phyloP scores from a whole-genome alignment of 129 eudicot genomes.

The Heracleum sosnowskyi region DNA sequence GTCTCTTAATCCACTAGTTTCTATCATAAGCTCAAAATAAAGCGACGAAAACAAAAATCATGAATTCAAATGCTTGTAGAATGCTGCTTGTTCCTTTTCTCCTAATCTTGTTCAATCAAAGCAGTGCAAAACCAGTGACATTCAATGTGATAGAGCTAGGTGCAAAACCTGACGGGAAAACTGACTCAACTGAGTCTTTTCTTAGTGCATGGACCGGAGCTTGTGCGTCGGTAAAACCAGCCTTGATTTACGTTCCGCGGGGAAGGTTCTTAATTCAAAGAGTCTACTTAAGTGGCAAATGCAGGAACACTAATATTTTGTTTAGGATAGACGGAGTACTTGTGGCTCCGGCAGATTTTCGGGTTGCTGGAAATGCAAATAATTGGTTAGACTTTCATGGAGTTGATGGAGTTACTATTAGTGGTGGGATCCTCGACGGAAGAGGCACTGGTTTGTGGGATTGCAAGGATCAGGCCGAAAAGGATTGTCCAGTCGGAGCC shows the following conservation, averaged over 20 bases:
- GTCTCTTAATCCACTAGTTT: background rate
- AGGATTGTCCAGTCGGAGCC: slow-evolving; percentile 54
- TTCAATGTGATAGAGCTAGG: slow-evolving; percentile 38
- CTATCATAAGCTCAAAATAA: background rate
- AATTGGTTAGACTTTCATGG: slow-evolving; percentile 40
- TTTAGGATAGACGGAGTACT: slow-evolving; percentile 54
- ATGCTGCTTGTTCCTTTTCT: slow-evolving; percentile 14
- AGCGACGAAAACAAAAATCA: slow-evolving; percentile 9
- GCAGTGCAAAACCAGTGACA: background rate
- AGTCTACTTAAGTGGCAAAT: slow-evolving; percentile 31
- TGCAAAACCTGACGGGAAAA: slow-evolving; percentile 54
- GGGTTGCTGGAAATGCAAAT: slow-evolving; percentile 21
- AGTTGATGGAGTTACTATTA: slow-evolving; percentile 43
- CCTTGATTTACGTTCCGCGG: slow-evolving; percentile 42
- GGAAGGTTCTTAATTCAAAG: slow-evolving; percentile 44
- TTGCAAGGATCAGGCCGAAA: slow-evolving; percentile 42
- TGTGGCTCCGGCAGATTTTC: slow-evolving; percentile 48
- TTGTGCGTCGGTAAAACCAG: slow-evolving; percentile 39
- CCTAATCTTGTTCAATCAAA: background rate
- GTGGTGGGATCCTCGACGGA: slow-evolving; percentile 59
- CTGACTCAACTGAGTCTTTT: slow-evolving; percentile 48
- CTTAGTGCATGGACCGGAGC: slow-evolving; percentile 51
- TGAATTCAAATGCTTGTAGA: background rate
- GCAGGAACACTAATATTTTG: slow-evolving; percentile 37
- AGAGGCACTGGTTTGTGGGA: slow-evolving; percentile 60